Conservation (phyloP, 257 asterid genomes). For the Ajuga chamaepitys region DNA sequence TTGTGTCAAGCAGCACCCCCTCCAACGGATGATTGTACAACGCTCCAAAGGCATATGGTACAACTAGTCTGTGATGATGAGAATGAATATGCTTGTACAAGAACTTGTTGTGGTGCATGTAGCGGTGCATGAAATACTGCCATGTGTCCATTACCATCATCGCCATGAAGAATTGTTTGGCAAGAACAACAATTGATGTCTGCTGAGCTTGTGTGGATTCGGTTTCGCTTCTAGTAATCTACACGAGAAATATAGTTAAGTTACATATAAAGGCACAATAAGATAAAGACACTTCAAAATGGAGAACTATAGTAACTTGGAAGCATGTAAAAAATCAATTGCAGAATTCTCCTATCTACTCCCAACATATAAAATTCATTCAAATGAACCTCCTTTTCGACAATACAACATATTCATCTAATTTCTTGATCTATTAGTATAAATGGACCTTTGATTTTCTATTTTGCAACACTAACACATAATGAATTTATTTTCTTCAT, state of each 20-base stretch:
- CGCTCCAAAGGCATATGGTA: constrained; percentile 89
- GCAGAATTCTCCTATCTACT: neutral
- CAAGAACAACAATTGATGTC: constrained; percentile 39
- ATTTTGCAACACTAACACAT: neutral
- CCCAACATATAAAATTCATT: neutral
- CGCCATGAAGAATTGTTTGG: constrained; percentile 42
- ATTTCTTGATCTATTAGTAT: neutral
- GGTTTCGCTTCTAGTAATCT: constrained; percentile 46
- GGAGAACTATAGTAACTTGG: neutral
- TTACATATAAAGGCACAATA: no score
- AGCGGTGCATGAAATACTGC: constrained; percentile 92
- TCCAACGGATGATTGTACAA: constrained; percentile 91
- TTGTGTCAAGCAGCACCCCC: constrained; percentile 80
- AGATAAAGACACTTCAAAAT: neutral
- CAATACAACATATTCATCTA: neutral
- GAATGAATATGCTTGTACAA: constrained; percentile 81
- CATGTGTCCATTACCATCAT: constrained; percentile 69
- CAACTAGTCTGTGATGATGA: constrained; percentile 79
- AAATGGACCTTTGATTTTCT: neutral
- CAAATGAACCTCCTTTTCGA: neutral
- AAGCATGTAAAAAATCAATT: neutral
- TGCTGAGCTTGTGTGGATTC: constrained; percentile 15
- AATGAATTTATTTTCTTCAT: neutral
- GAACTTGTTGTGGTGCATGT: constrained; percentile 93
- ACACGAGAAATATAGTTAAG: constrained; percentile 6